Percentiles rank a stretch among this genome's conserved stretches.
These are phyloP conservation scores for Fomes fomentarius DNA, from an alignment of 1,284 basidiomycete genomes.

Conservation along the genomic window DNA sequence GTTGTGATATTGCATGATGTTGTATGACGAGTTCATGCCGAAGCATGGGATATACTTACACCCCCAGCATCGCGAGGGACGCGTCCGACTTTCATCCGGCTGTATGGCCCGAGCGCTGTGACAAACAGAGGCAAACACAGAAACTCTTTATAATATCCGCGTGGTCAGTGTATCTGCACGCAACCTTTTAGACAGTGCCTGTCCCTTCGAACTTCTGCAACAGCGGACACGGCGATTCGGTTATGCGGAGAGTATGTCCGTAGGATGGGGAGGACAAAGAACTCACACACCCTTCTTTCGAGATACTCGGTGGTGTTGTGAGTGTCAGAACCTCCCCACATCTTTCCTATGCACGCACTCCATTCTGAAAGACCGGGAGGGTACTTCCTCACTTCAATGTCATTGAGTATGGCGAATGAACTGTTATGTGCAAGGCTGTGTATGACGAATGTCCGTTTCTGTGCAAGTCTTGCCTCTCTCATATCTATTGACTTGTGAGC, in stretches of 20 bases:
- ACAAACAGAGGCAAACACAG: constrained; percentile 15
- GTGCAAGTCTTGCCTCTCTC: no score
- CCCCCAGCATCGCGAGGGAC: no score
- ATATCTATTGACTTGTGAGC: no score
- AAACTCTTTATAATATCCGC: constrained; percentile 9
- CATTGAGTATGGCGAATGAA: no score
- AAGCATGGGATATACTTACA: no score
- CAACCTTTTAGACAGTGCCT: constrained; percentile 81
- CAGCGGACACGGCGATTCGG: constrained; percentile 73
- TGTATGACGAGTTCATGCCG: no score
- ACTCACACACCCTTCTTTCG: constrained; percentile 47
- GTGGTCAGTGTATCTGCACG: constrained; percentile 38
- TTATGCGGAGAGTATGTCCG: constrained; percentile 60
- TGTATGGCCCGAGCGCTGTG: neutral
- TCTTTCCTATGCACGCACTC: no score
- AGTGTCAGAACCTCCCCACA: constrained; percentile 80
- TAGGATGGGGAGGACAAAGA: constrained; percentile 57
- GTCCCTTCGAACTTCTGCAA: constrained; percentile 43
- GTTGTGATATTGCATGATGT: constrained; percentile 1
- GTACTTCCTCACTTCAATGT: no score
- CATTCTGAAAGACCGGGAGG: no score
- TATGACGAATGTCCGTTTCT: no score
- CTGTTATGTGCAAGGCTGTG: no score
- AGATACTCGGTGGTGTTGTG: constrained; percentile 51
- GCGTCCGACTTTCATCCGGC: no score